phyloP scores from a whole-genome alignment of 257 asterid species.

The Capsicum baccatum region DNA sequence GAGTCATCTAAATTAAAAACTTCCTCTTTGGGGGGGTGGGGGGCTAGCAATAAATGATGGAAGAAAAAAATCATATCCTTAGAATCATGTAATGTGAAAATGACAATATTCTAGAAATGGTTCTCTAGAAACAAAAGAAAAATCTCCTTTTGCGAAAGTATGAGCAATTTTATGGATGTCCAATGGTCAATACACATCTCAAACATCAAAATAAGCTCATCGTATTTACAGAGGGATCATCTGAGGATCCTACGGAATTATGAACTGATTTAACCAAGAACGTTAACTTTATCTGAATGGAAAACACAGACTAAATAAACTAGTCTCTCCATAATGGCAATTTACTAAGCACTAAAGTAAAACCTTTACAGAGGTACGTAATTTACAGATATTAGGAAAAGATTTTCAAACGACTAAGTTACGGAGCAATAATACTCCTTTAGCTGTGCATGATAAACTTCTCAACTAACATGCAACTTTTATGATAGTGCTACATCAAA shows the following conservation, averaged over 20 bases:
- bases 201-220: constrained; percentile 7
- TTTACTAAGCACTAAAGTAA: constrained; percentile 7
- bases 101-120: background rate
- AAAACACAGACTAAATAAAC: background rate
- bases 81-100: background rate
- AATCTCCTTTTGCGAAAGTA: background rate
- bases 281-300: constrained; percentile 6
- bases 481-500: constrained; percentile 16
- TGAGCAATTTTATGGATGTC: background rate
- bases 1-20: constrained; percentile 6
- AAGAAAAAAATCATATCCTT: background rate
- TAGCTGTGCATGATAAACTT: background rate
- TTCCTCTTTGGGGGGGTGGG: background rate
- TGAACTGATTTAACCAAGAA: background rate
- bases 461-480: constrained; percentile 5
- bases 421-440: background rate
- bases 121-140: background rate
- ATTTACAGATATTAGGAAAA: constrained; percentile 6
- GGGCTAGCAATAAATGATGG: constrained; percentile 4
- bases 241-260: background rate
- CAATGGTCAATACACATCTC: background rate
- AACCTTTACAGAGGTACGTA: background rate
- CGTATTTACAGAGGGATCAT: background rate
- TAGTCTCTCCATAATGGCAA: background rate
- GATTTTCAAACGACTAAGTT: background rate